Evolutionary conservation across 2,329 filamentous ascomycete species (phyloP).

Genomic region (Penicillium concentricum): DNA sequence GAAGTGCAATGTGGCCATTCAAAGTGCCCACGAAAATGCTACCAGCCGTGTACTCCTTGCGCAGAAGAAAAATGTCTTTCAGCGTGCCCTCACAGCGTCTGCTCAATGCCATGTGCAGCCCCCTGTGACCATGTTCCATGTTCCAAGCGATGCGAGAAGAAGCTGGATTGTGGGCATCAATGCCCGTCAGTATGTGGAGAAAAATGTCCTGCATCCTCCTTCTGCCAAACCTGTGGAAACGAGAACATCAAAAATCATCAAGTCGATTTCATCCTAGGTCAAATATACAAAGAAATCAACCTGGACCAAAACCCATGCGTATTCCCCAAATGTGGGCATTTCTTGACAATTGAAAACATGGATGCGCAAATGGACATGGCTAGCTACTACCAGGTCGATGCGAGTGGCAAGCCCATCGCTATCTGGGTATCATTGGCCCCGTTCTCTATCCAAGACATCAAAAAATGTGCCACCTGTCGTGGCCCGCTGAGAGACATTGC

Average conservation of each 20-base stretch:
- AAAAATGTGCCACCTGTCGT: constrained; percentile 61
- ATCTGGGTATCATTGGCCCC: constrained; percentile 39
- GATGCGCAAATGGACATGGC: constrained; percentile 60
- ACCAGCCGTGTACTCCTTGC: constrained; percentile 63
- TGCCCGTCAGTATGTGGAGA: constrained; percentile 68
- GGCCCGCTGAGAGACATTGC: constrained; percentile 57
- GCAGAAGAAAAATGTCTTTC: constrained; percentile 56
- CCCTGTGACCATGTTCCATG: constrained; percentile 69
- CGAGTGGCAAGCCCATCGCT: constrained; percentile 22
- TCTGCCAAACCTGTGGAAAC: constrained; percentile 58
- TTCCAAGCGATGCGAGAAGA: constrained; percentile 55
- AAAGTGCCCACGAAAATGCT: constrained; percentile 55
- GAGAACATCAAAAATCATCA: constrained; percentile 44
- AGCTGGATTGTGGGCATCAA: constrained; percentile 59
- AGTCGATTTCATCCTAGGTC: constrained; percentile 59
- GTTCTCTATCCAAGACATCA: constrained; percentile 53
- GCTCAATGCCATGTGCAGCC: constrained; percentile 61
- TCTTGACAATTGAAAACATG: constrained; percentile 59
- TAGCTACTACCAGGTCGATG: constrained; percentile 30
- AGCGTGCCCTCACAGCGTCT: constrained; percentile 53
- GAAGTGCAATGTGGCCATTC: constrained; percentile 59
- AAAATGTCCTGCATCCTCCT: constrained; percentile 51
- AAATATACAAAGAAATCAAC: constrained; percentile 57
- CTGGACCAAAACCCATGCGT: constrained; percentile 61
- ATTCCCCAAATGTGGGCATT: constrained; percentile 63